Conservation (phyloP, 352 stramenopile species). For the Globisporangium yorkense region DNA sequence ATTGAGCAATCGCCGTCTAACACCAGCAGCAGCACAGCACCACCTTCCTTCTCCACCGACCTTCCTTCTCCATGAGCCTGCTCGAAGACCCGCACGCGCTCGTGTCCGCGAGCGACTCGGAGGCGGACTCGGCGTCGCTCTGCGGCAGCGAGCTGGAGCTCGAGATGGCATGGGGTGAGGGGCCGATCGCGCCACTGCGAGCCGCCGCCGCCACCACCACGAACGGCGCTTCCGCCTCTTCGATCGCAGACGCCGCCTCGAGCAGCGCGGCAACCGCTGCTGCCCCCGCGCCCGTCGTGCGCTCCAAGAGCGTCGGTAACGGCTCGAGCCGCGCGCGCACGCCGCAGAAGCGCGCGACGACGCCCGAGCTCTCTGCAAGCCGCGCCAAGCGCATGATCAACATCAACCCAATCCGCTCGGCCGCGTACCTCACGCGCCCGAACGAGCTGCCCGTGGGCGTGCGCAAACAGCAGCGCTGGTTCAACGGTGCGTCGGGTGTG, state of each 20-base stretch:
- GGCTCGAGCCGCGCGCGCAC: conserved; percentile 58
- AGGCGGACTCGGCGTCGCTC: conserved; percentile 54
- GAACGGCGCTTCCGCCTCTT: not conserved
- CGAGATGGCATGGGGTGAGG: conserved; percentile 75
- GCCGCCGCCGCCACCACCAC: conserved; percentile 14
- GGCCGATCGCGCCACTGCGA: conserved; percentile 64
- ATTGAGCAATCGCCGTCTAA: too few relatives aligned
- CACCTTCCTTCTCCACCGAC: too few relatives aligned
- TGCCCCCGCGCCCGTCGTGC: conserved; percentile 13
- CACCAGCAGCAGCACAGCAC: too few relatives aligned
- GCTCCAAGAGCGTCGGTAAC: conserved; percentile 54
- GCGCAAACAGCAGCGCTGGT: conserved; percentile 81
- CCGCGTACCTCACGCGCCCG: conserved; percentile 53
- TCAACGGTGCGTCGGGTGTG: conserved; percentile 44
- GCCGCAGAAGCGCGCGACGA: conserved; percentile 49
- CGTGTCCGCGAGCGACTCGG: conserved; percentile 46
- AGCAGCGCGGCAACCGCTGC: not conserved
- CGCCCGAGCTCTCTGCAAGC: conserved; percentile 34
- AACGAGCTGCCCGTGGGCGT: conserved; percentile 62
- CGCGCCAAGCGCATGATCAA: conserved; percentile 77
- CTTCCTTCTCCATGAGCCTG: not conserved
- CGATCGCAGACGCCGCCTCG: not conserved
- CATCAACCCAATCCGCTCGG: conserved; percentile 67
- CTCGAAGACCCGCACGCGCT: conserved; percentile 17
- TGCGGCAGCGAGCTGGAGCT: conserved; percentile 70